Evolutionary conservation across 805 yeast genomes (phyloP).

Genomic region (Sugiyamaella valdiviana): DNA sequence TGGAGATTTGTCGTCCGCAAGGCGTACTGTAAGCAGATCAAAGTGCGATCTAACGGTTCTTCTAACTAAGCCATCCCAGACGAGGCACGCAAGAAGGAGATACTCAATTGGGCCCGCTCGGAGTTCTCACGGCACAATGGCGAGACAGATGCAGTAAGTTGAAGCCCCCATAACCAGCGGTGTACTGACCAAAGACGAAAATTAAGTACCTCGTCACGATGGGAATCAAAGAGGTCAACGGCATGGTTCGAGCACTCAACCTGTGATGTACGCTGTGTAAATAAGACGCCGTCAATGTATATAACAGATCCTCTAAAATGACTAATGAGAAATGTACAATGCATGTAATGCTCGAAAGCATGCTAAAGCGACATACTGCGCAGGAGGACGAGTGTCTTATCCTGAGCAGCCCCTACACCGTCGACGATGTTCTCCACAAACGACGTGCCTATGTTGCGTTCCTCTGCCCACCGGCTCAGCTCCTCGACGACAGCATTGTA

Average conservation of each 20-base stretch:
- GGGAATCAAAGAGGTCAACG: conserved; percentile 31
- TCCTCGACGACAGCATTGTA: conserved; percentile 7
- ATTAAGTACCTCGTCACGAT: conserved; percentile 30
- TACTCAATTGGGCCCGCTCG: conserved; percentile 31
- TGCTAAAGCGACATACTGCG: conserved; percentile 1
- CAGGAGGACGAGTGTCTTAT: conserved; percentile 10
- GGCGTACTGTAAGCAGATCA: conserved; percentile 25
- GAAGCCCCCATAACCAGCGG: neutral
- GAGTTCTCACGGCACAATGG: conserved; percentile 28
- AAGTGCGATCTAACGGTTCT: neutral
- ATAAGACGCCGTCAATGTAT: no score
- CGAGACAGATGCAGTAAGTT: conserved; percentile 26
- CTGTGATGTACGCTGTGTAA: conserved; percentile 3
- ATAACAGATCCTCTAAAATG: no score
- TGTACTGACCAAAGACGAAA: conserved; percentile 13
- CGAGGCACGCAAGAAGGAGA: conserved; percentile 25
- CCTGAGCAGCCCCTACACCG: conserved; percentile 14
- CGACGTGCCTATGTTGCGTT: conserved; percentile 7
- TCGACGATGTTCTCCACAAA: conserved; percentile 19
- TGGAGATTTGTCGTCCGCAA: conserved; percentile 31
- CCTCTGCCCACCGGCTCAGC: conserved; percentile 19
- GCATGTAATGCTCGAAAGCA: no score
- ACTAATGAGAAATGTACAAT: no score
- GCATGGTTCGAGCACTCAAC: conserved; percentile 24
- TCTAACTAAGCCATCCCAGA: conserved; percentile 10